These are phyloP conservation scores for Xylaria longipes DNA, from an alignment of 495 filamentous ascomycete genomes.

Conservation along the genomic window DNA sequence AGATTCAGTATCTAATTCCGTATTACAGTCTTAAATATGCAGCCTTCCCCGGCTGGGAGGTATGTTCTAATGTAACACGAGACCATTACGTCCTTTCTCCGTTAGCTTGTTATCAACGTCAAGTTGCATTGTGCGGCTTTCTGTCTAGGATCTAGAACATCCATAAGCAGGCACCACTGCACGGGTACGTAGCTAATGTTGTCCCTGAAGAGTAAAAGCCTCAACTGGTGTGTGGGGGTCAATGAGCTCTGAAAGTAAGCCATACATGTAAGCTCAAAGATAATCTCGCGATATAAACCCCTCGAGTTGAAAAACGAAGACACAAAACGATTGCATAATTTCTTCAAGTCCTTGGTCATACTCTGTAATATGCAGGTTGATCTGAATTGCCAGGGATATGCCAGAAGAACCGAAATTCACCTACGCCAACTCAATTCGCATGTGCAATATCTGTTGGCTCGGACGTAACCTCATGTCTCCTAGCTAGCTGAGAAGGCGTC, in stretches of 20 bases:
- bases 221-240: slow-evolving; percentile 11
- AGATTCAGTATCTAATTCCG: background rate
- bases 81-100: too few relatives aligned
- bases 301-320: background rate
- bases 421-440: background rate
- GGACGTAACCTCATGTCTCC: background rate
- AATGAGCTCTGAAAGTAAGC: background rate
- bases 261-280: background rate
- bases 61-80: background rate
- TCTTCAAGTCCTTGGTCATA: background rate
- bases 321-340: background rate
- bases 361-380: background rate
- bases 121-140: slow-evolving; percentile 1
- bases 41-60: background rate
- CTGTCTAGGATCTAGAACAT: background rate
- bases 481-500: background rate
- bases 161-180: background rate
- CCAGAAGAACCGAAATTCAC: background rate
- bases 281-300: background rate
- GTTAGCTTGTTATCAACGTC: background rate
- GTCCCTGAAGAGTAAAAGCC: background rate
- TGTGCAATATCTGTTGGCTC: slow-evolving; percentile 9
- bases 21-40: background rate
- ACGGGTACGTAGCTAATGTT: background rate
- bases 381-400: background rate